Evolutionary conservation across 768 basidiomycete species (phyloP), one percentile per base, ranked within the genome.

Genomic region (Scleroderma citrinum): DNA sequence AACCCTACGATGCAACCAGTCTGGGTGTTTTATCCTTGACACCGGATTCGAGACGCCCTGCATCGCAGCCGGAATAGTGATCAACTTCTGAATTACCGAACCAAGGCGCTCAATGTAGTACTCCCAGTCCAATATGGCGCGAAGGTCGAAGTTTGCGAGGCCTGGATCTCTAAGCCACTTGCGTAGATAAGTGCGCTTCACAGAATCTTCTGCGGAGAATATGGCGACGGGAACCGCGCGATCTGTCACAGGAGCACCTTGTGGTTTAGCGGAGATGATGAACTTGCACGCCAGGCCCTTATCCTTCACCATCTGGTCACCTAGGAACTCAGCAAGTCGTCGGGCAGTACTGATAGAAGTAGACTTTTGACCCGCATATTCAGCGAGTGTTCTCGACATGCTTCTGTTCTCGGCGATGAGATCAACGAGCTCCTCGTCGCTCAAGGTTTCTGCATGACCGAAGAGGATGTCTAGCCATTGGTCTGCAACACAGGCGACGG

Each of bases 241-340:
- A 53, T 98, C 96, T 5, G 96, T 98, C 56, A 99, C 93, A 1
- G 96, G 92, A 1, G 95, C 89, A 2, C 94, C 94, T 14, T 77
- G 71, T 2, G 96, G 96, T 60, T 87, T 89, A 3, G 87, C 87
- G 21, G 95, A 98, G 61, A 99, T 98, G 73, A 99, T 92, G 69
- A 99, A 99, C 63, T 92, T 93, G 77, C 96, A 98, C 8, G 96
- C 91, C 16, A 99, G 82, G 49, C 96, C 96, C 64, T 98, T 99
- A 72, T 98, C 96, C 68, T 97, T 97, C 59, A 98, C 94, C 96
- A 99, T 99, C 59, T 93, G 89, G 62, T 93, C 85, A 29, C 96
- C 96, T 48, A 99, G 70, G 71, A 99, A 98, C 64, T 99, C 96
- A 2, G 96, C 93, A 19, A 99, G 76, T 51, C 96, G 84, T 56